Evolutionary conservation across 441 rosid genomes (phyloP).

Genomic region (Macaranga tanarius): DNA sequence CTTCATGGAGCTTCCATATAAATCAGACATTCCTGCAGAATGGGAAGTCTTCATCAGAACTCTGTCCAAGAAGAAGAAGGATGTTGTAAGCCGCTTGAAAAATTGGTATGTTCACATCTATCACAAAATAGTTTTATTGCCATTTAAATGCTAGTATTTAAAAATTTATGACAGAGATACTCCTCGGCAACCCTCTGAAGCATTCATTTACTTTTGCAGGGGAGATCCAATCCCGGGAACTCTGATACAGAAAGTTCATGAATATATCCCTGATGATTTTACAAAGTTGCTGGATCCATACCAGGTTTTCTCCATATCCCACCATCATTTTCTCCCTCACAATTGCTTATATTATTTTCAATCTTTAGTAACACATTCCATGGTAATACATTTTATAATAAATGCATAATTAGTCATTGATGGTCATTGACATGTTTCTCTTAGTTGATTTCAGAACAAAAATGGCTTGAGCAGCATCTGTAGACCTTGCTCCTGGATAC

Average conservation of each 20-base stretch:
- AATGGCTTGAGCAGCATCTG: constrained; percentile 34
- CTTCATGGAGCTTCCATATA: constrained; percentile 27
- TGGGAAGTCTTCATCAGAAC: constrained; percentile 62
- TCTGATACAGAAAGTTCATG: constrained; percentile 68
- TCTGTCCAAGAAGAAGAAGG: constrained; percentile 54
- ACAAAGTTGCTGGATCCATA: constrained; percentile 45
- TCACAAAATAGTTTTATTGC: not conserved
- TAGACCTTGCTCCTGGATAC: constrained; percentile 85
- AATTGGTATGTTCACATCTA: constrained; percentile 50
- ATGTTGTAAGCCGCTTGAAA: constrained; percentile 50
- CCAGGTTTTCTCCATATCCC: constrained; percentile 50
- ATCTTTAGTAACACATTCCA: not conserved
- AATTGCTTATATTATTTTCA: not conserved
- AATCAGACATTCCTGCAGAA: constrained; percentile 56
- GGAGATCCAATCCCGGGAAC: constrained; percentile 77
- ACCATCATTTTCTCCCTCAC: not conserved
- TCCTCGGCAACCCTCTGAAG: constrained; percentile 19
- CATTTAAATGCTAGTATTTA: not conserved
- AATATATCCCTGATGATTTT: constrained; percentile 77
- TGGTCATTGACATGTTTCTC: constrained; percentile 19
- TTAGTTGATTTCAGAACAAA: constrained; percentile 42
- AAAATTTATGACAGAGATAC: constrained; percentile 3
- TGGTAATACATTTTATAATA: not conserved
- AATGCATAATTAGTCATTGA: constrained; percentile 11
- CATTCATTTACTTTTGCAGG: constrained; percentile 45